Percentiles rank a stretch among this genome's conserved stretches.
Conservation (phyloP, 75 land plant genomes). For the Selaginella moellendorffii region DNA sequence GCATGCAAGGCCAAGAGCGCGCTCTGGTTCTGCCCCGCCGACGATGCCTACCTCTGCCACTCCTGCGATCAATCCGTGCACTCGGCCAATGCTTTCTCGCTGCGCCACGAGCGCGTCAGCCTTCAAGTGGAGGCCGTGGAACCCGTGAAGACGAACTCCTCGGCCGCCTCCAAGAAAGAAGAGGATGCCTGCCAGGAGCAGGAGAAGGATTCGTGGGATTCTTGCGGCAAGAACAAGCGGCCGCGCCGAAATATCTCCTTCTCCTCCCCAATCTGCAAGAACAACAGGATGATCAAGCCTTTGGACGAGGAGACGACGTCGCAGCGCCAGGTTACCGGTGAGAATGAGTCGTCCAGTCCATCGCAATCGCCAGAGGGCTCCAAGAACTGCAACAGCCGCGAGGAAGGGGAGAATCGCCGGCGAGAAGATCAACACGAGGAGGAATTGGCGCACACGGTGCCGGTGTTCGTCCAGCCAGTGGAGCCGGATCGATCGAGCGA, state of each 20-base stretch:
- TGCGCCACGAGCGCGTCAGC: not conserved
- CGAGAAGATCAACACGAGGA: too few species aligned
- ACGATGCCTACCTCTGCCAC: not conserved
- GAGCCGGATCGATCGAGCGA: not conserved
- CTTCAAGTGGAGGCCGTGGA: not conserved
- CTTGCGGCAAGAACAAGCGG: not conserved
- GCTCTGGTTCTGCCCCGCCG: not conserved
- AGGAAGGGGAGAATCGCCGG: too few species aligned
- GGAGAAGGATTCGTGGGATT: not conserved
- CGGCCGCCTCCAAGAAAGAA: not conserved
- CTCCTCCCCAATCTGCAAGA: not conserved
- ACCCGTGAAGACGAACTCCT: not conserved
- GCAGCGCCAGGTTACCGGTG: too few species aligned
- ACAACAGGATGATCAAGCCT: not conserved
- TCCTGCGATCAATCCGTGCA: not conserved
- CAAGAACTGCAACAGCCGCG: too few species aligned
- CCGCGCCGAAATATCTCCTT: too few species aligned
- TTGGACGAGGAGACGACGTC: too few species aligned
- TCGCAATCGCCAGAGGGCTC: too few species aligned
- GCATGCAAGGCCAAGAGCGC: not conserved
- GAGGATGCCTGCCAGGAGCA: not conserved
- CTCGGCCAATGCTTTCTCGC: not conserved
- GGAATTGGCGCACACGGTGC: too few species aligned
- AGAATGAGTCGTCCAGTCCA: too few species aligned
- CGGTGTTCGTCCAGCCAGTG: too few species aligned